Percentiles rank a stretch among this genome's conserved stretches.
Evolutionary conservation across 257 asterid species (phyloP).

Genomic region (Henckelia pumila): DNA sequence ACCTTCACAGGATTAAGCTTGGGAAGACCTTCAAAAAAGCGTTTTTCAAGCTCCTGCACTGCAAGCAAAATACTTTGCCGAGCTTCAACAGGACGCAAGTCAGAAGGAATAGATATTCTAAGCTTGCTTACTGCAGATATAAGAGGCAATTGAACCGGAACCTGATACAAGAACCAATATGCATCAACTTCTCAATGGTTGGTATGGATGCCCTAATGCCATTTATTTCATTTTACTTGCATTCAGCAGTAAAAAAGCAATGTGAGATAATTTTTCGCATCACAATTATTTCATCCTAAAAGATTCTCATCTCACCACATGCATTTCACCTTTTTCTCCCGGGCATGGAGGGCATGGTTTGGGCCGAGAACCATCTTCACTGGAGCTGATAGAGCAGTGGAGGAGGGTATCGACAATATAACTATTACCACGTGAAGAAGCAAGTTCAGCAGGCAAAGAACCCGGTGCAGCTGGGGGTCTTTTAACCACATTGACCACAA

Average conservation of each 20-base stretch:
- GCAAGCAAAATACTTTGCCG: constrained; percentile 84
- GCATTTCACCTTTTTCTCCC: constrained; percentile 99
- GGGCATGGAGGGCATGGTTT: constrained; percentile 87
- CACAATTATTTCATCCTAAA: background rate
- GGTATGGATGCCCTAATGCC: background rate
- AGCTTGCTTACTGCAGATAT: constrained; percentile 87
- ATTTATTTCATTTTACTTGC: background rate
- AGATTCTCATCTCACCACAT: constrained; percentile 62
- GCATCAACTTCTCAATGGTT: constrained; percentile 7
- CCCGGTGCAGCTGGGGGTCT: constrained; percentile 57
- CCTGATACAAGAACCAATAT: constrained; percentile 45
- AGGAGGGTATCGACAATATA: constrained; percentile 88
- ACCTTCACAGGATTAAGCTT: constrained; percentile 93
- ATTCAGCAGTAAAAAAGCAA: background rate
- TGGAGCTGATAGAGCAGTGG: constrained; percentile 72
- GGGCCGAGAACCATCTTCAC: constrained; percentile 73
- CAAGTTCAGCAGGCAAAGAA: constrained; percentile 84
- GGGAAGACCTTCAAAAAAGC: constrained; percentile 89
- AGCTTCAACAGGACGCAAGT: constrained; percentile 88
- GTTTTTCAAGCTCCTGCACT: constrained; percentile 80
- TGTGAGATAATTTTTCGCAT: constrained; percentile 16
- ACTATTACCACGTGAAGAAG: constrained; percentile 77
- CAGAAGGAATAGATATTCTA: constrained; percentile 77
- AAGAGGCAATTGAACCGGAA: constrained; percentile 91
- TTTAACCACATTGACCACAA: constrained; percentile 91